Base-by-base conservation (phyloP, 2,329 filamentous ascomycete genomes). In the Pseudogymnoascus sp. region DNA sequence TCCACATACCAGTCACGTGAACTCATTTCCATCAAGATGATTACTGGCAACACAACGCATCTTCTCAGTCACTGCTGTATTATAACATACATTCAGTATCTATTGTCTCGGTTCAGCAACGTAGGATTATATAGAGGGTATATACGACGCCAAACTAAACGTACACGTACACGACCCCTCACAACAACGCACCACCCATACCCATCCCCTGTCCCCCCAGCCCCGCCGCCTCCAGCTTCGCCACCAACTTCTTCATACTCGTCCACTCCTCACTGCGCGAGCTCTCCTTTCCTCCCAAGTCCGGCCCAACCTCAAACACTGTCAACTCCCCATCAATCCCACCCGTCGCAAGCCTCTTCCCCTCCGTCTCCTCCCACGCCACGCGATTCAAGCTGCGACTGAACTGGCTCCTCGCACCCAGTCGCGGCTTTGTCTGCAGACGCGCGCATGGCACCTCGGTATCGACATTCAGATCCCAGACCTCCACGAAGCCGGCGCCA, bases 381-480 rank as follows among this genome's bases (percentile, higher is more conserved):
- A 97, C 80, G 78, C 94, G 96, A 76, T 99, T 99, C 70, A 99
- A 77, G 73, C 92, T 96, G 77, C 91, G 89, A 64, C 88, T 90
- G 70, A 93, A 81, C 74, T 91, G 85, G 28, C 85, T 84, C 75
- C 84, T 76, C 66, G 86, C 83, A 23, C 59, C 59, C 12, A 42
- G 59, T 72, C 88, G 76, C 72, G 80, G 67, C 71, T 84, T 89
- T 0, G 92, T 92, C 61, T 84, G 84, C 68, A 92, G 88, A 67
- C 88, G 88, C 60, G 91, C 89, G 1, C 95, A 86, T 0, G 94
- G 94, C 56, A 97, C 91, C 77, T 99, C 94, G 0, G 89, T 92
- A 75, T 97, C 92, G 18, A 92, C 83, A 11, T 90, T 93, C 61
- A 99, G 84, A 73, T 99, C 95, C 91, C 94, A 99, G 60, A 99